Conservation (phyloP, 495 filamentous ascomycete species). For the Aspergillus cavernicola region DNA sequence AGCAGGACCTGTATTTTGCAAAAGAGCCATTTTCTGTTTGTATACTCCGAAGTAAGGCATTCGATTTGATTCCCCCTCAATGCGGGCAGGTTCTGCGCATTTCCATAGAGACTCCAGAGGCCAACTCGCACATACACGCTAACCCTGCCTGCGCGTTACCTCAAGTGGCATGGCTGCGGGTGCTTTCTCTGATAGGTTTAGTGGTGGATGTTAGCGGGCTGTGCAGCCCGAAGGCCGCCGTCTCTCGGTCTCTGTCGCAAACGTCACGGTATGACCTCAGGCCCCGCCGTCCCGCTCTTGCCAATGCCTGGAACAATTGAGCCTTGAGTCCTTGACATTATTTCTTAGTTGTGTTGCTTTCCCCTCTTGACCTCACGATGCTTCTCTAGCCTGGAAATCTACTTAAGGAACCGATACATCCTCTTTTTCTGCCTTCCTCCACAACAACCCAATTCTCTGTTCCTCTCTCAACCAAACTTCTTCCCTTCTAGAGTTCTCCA, state of each 20-base stretch:
- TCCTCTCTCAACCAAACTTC: no score
- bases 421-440: neutral
- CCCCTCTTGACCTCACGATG: slow-evolving; percentile 5
- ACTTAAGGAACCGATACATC: slow-evolving; percentile 12
- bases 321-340: slow-evolving; percentile 1
- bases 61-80: neutral
- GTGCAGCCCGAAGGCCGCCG: slow-evolving; percentile 15
- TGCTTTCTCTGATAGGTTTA: slow-evolving; percentile 11
- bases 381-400: neutral
- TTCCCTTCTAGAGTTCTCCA: neutral
- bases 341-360: neutral
- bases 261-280: slow-evolving; percentile 27
- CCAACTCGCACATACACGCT: no score
- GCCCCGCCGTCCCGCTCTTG: slow-evolving; percentile 9
- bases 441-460: slow-evolving; percentile 1
- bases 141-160: slow-evolving; percentile 11
- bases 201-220: neutral
- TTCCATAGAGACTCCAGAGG: neutral
- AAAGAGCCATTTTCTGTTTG: neutral
- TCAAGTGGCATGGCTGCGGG: slow-evolving; percentile 12
- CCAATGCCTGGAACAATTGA: slow-evolving; percentile 4
- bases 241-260: slow-evolving; percentile 9
- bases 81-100: neutral
- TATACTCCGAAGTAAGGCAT: neutral
- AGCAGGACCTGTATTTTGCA: neutral